A percentile compares a stretch with the other conserved stretches of the same genome.
Evolutionary conservation across 331 rosid species (phyloP).

Genomic region (Ulmus americana): DNA sequence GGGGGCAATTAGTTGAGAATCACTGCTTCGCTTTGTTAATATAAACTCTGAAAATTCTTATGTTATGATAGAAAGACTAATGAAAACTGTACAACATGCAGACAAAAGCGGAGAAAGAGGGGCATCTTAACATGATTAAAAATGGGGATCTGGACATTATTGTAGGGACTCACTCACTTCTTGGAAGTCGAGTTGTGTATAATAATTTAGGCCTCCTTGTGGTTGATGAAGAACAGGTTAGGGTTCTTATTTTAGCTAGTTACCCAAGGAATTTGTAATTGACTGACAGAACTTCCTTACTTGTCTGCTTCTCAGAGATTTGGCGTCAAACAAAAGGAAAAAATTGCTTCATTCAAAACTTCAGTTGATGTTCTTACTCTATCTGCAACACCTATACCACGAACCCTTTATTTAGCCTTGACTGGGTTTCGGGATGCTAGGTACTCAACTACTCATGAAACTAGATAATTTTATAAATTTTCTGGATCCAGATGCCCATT

Average conservation of each 20-base stretch:
- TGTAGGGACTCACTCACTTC: constrained; percentile 93
- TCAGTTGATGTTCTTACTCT: constrained; percentile 88
- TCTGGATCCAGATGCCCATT: neutral
- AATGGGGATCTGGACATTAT: constrained; percentile 67
- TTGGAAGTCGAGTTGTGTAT: constrained; percentile 81
- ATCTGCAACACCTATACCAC: constrained; percentile 93
- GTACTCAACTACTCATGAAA: constrained; percentile 38
- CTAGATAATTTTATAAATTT: neutral
- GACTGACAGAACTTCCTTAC: constrained; percentile 6
- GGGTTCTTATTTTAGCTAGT: constrained; percentile 9
- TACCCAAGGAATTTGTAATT: constrained; percentile 21
- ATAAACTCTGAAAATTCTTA: constrained; percentile 12
- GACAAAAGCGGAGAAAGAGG: constrained; percentile 83
- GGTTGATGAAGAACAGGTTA: constrained; percentile 96
- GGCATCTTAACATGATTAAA: constrained; percentile 60
- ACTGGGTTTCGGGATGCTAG: constrained; percentile 97
- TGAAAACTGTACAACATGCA: constrained; percentile 42
- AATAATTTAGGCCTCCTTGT: constrained; percentile 86
- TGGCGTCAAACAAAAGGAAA: constrained; percentile 98
- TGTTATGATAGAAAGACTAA: constrained; percentile 28
- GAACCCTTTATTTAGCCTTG: constrained; percentile 92
- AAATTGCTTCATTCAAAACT: constrained; percentile 87
- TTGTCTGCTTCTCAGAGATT: constrained; percentile 56
- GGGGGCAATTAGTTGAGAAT: neutral
- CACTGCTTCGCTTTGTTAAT: neutral